Conservation (phyloP, 768 basidiomycete genomes). For the Suillus subalutaceus region DNA sequence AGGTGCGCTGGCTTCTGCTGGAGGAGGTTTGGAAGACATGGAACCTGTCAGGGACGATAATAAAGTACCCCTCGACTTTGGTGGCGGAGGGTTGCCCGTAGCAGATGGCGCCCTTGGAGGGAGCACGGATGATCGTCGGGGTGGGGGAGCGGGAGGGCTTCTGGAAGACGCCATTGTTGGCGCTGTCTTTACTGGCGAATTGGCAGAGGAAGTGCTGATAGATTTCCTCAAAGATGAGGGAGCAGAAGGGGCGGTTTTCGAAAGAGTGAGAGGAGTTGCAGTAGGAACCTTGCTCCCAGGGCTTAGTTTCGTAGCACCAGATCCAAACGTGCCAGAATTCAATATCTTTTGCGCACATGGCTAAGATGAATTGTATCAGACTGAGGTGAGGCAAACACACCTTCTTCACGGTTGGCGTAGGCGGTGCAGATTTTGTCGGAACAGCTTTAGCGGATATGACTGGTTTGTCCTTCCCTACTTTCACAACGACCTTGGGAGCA, state of each 20-base stretch:
- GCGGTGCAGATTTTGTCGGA: constrained; percentile 49
- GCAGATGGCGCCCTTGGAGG: constrained; percentile 42
- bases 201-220: constrained; percentile 29
- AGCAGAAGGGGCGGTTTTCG: constrained; percentile 30
- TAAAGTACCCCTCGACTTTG: constrained; percentile 41
- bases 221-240: constrained; percentile 34
- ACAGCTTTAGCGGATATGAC: constrained; percentile 45
- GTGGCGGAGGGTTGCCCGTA: constrained; percentile 36
- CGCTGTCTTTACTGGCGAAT: constrained; percentile 34
- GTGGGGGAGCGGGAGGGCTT: constrained; percentile 31
- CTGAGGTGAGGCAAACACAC: constrained; percentile 40
- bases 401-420: constrained; percentile 69
- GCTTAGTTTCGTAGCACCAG: constrained; percentile 52
- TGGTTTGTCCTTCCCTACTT: constrained; percentile 34
- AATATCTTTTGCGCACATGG: constrained; percentile 52
- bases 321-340: constrained; percentile 66
- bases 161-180: constrained; percentile 34
- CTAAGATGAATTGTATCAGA: constrained; percentile 26
- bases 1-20: constrained; percentile 26
- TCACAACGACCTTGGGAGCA: constrained; percentile 30
- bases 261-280: constrained; percentile 34
- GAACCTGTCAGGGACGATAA: constrained; percentile 29
- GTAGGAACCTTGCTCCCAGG: constrained; percentile 45
- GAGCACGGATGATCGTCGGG: constrained; percentile 35
- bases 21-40: constrained; percentile 22